These are phyloP conservation scores for Barbarea vulgaris DNA, from an alignment of 345 rosid species.

Conservation along the genomic window DNA sequence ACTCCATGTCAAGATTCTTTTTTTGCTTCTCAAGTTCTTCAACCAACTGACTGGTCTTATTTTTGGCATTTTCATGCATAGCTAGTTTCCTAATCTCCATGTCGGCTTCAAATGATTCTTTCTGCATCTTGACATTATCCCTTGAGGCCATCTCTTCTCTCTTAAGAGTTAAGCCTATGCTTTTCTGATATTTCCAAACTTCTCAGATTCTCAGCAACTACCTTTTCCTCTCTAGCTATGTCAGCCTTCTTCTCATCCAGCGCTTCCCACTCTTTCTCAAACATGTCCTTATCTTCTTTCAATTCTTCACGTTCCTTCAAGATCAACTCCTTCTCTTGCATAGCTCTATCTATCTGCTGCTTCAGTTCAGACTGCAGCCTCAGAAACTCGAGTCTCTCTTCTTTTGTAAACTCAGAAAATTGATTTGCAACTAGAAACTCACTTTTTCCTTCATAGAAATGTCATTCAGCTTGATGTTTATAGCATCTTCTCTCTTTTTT, in stretches of 20 bases:
- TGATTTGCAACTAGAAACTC: constrained; percentile 41
- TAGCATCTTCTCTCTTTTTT: constrained; percentile 59
- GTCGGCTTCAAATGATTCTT: constrained; percentile 64
- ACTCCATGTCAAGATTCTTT: constrained; percentile 49
- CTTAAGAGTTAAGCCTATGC: constrained; percentile 58
- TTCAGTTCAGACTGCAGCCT: constrained; percentile 67
- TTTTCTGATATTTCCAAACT: constrained; percentile 48
- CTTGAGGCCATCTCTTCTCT: constrained; percentile 53
- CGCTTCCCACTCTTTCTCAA: constrained; percentile 80
- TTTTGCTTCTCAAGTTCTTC: constrained; percentile 61
- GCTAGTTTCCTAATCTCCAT: constrained; percentile 53
- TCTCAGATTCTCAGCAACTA: constrained; percentile 46
- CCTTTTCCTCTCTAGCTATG: constrained; percentile 47
- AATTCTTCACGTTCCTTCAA: constrained; percentile 66
- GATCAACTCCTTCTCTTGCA: constrained; percentile 60
- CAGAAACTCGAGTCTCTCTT: constrained; percentile 69
- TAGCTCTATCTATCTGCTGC: constrained; percentile 60
- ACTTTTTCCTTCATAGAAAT: constrained; percentile 71
- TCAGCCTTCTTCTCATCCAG: constrained; percentile 71
- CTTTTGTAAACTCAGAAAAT: constrained; percentile 49
- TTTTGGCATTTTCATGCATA: constrained; percentile 53
- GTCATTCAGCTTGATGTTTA: constrained; percentile 50
- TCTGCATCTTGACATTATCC: constrained; percentile 56
- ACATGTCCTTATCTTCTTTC: constrained; percentile 65
- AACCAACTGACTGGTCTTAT: constrained; percentile 50